phyloP scores from a whole-genome alignment of 768 basidiomycete genomes.

The Ramaria sp. region DNA sequence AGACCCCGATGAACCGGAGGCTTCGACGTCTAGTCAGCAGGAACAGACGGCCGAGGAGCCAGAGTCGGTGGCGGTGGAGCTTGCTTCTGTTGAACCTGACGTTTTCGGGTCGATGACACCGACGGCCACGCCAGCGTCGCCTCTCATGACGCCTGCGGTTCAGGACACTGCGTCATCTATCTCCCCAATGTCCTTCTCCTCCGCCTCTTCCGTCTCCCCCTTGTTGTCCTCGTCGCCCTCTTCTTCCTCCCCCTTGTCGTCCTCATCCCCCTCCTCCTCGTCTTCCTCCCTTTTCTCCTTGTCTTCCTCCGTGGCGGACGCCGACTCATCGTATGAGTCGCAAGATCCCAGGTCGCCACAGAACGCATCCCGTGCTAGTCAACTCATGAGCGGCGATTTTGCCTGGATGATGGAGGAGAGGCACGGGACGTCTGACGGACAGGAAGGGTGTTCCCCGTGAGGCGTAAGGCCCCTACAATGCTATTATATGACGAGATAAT shows the following conservation, averaged over 20 bases:
- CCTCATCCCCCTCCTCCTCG: too few relatives aligned
- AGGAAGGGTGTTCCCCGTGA: neutral
- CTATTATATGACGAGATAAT: too few relatives aligned
- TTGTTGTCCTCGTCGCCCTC: too few relatives aligned
- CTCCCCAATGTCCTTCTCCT: too few relatives aligned
- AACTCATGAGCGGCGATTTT: neutral
- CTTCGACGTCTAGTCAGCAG: neutral
- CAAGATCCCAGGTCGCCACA: neutral
- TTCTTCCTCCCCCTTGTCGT: too few relatives aligned
- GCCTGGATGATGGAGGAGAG: slow-evolving; percentile 1
- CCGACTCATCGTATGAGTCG: neutral
- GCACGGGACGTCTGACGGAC: neutral
- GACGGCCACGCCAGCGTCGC: neutral
- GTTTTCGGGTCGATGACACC: neutral
- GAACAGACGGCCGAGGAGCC: too few relatives aligned
- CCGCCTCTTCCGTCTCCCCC: too few relatives aligned
- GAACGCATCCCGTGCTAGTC: neutral
- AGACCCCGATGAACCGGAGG: neutral
- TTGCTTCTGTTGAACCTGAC: neutral
- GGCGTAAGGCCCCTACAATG: too few relatives aligned
- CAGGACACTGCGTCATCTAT: too few relatives aligned
- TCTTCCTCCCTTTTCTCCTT: neutral
- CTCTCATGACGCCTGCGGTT: neutral
- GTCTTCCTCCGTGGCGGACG: neutral
- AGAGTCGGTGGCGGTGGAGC: neutral